phyloP scores from a whole-genome alignment of 352 stramenopile genomes.

The Pseudoperonospora humuli region DNA sequence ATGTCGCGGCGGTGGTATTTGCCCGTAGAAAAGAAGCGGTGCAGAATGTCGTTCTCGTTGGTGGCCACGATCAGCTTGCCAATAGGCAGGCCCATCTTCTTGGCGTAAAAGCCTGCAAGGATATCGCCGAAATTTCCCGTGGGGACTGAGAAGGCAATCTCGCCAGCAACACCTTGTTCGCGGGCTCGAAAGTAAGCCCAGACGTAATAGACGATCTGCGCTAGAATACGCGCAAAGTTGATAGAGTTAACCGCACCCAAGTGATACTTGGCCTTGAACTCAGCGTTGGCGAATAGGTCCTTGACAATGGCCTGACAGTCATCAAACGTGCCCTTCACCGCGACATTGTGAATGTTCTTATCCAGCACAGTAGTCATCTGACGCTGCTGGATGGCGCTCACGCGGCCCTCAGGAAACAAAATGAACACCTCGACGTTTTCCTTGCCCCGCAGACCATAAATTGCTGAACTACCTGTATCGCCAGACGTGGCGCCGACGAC shows the following conservation, averaged over 20 bases:
- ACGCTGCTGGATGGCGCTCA: conserved; percentile 96
- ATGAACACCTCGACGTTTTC: conserved; percentile 98
- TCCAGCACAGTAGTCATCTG: conserved; percentile 99
- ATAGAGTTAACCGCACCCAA: conserved; percentile 99
- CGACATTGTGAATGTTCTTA: conserved; percentile 96
- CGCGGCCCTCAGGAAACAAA: conserved; percentile 93
- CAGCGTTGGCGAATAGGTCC: conserved; percentile 91
- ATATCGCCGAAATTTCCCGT: conserved; percentile 99
- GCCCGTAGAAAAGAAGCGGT: conserved; percentile 96
- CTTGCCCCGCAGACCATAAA: conserved; percentile 96
- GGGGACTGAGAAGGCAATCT: conserved; percentile 94
- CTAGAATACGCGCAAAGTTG: conserved; percentile 98
- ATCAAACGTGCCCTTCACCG: conserved; percentile 95
- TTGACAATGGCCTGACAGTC: conserved; percentile 99
- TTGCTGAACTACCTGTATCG: conserved; percentile 96
- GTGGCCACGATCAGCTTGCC: conserved; percentile 96
- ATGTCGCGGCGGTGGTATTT: conserved; percentile 94
- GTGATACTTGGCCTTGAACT: conserved; percentile 89
- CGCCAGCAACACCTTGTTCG: conserved; percentile 49
- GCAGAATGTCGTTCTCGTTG: conserved; percentile 99
- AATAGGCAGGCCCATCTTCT: conserved; percentile 90
- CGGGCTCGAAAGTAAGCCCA: conserved; percentile 93
- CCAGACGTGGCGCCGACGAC: conserved; percentile 97
- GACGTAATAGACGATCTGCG: conserved; percentile 99
- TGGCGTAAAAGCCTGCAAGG: conserved; percentile 96